A percentile compares a stretch with the other conserved stretches of the same genome.
Conservation (phyloP, 306 rosid species). For the Trifolium subterraneum region DNA sequence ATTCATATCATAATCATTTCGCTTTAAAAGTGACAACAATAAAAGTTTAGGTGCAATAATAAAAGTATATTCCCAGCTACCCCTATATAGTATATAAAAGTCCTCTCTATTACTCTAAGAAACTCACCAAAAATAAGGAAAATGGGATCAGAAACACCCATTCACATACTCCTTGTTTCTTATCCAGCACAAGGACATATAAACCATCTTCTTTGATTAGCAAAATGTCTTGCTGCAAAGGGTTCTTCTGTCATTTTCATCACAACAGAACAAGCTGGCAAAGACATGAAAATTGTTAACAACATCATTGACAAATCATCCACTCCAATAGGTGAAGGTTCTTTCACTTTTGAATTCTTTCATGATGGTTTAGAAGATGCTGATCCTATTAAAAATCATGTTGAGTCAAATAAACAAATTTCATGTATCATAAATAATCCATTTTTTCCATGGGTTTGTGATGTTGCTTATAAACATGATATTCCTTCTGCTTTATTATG, state of each 20-base stretch:
- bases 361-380: slow-evolving; percentile 55
- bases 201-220: slow-evolving; percentile 52
- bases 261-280: slow-evolving; percentile 53
- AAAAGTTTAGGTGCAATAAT: too few species aligned
- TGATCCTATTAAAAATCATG: slow-evolving; percentile 43
- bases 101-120: background rate
- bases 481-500: slow-evolving; percentile 63
- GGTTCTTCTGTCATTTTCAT: slow-evolving; percentile 63
- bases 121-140: background rate
- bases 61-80: background rate
- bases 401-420: slow-evolving; percentile 45
- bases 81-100: too few species aligned
- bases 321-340: slow-evolving; percentile 58
- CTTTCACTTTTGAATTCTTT: slow-evolving; percentile 62
- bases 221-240: slow-evolving; percentile 64
- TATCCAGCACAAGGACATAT: slow-evolving; percentile 60
- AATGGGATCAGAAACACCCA: slow-evolving; percentile 47
- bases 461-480: slow-evolving; percentile 50
- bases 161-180: slow-evolving; percentile 52
- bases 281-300: slow-evolving; percentile 49
- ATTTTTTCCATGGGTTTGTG: slow-evolving; percentile 72
- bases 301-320: slow-evolving; percentile 43
- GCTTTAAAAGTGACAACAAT: too few species aligned
- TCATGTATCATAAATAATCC: slow-evolving; percentile 70
- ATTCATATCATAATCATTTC: too few species aligned